Conservation (phyloP, 1,284 basidiomycete genomes). For the Ganoderma resinaceum region DNA sequence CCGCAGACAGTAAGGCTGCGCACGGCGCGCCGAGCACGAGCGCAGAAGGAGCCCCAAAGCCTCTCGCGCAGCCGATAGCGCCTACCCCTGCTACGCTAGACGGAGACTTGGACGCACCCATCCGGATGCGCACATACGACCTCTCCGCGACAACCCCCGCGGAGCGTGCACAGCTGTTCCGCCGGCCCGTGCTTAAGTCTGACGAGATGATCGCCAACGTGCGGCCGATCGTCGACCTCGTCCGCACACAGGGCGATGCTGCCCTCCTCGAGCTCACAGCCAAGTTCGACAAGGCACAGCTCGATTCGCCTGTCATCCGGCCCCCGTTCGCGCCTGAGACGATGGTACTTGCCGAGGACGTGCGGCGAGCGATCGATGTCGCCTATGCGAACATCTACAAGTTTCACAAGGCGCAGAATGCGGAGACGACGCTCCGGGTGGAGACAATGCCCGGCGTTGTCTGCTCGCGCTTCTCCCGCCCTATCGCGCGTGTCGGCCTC, state of each 20-base stretch:
- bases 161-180: conserved; percentile 78
- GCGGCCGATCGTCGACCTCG: conserved; percentile 92
- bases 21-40: conserved; percentile 30
- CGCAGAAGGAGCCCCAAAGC: conserved; percentile 30
- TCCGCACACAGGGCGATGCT: conserved; percentile 85
- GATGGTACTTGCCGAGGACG: conserved; percentile 66
- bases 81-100: conserved; percentile 36
- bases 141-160: conserved; percentile 60
- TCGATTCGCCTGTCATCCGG: conserved; percentile 67
- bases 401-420: conserved; percentile 89
- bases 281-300: conserved; percentile 88
- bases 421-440: conserved; percentile 77
- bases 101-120: conserved; percentile 48
- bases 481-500: conserved; percentile 94
- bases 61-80: conserved; percentile 24
- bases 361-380: conserved; percentile 87
- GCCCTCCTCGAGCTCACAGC: conserved; percentile 91
- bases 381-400: conserved; percentile 93
- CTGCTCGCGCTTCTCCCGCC: conserved; percentile 92
- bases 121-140: conserved; percentile 80
- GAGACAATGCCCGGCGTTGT: conserved; percentile 99
- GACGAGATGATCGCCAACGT: conserved; percentile 96
- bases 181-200: conserved; percentile 91
- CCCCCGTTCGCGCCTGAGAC: conserved; percentile 71
- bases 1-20: conserved; percentile 35